Conservation (phyloP, 1,284 basidiomycete species). For the Boletus austroedulis region DNA sequence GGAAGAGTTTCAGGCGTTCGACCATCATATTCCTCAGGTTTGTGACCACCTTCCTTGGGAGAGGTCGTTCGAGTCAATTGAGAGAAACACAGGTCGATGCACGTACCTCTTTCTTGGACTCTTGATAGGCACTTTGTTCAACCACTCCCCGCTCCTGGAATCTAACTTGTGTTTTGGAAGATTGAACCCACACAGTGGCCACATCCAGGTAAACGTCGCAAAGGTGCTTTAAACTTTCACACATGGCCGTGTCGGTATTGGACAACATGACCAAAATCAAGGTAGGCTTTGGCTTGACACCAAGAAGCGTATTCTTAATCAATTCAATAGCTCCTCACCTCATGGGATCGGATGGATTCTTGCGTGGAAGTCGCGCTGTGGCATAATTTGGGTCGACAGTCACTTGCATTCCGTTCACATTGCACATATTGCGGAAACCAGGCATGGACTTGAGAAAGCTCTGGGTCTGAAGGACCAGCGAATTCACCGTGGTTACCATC, state of each 20-base stretch:
- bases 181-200: conserved; percentile 69
- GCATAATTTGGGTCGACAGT: conserved; percentile 13
- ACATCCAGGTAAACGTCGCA: conserved; percentile 66
- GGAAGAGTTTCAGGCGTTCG: conserved; percentile 58
- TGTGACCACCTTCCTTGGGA: conserved; percentile 68
- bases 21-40: conserved; percentile 67
- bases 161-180: conserved; percentile 65
- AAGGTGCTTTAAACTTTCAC: conserved; percentile 69
- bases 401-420: conserved; percentile 57
- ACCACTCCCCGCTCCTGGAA: conserved; percentile 48
- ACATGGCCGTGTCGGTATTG: conserved; percentile 66
- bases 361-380: conserved; percentile 23
- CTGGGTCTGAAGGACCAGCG: conserved; percentile 47
- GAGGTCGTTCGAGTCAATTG: conserved; percentile 26
- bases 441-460: conserved; percentile 43
- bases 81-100: conserved; percentile 5
- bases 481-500: conserved; percentile 59
- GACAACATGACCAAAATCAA: conserved; percentile 60
- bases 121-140: conserved; percentile 57
- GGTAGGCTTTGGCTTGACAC: conserved; percentile 39
- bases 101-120: conserved; percentile 67
- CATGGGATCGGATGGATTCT: conserved; percentile 21
- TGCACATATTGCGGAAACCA: conserved; percentile 62
- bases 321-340: conserved; percentile 20
- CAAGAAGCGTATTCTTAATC: conserved; percentile 28